Conservation (phyloP, 208 protist genomes). For the Crithidia thermophila region DNA sequence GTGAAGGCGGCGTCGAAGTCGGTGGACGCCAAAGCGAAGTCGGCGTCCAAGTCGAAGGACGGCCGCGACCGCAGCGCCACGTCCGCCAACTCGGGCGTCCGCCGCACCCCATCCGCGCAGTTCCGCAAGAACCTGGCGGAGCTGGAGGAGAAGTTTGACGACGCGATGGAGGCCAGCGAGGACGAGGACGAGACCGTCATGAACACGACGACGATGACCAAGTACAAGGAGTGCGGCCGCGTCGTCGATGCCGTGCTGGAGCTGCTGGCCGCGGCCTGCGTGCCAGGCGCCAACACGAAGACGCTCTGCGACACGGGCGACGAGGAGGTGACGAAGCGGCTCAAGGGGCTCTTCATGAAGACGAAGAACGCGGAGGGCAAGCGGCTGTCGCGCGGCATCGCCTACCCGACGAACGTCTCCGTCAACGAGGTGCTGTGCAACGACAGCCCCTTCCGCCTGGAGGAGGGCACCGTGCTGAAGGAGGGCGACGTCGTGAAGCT, state of each 20-base stretch:
- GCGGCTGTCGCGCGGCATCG: conserved; percentile 88
- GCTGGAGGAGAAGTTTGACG: conserved; percentile 58
- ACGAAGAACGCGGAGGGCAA: conserved; percentile 65
- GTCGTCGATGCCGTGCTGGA: conserved; percentile 94
- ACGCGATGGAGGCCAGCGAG: conserved; percentile 73
- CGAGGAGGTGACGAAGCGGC: conserved; percentile 41
- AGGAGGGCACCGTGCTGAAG: conserved; percentile 71
- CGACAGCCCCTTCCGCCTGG: conserved; percentile 91
- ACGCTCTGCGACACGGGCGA: conserved; percentile 78
- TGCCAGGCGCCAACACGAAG: conserved; percentile 79
- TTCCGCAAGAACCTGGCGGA: conserved; percentile 59
- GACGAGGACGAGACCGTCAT: conserved; percentile 75
- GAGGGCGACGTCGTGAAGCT: conserved; percentile 97
- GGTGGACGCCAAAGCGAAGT: conserved; percentile 4
- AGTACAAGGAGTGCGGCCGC: conserved; percentile 94
- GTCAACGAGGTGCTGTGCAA: conserved; percentile 98
- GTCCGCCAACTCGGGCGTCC: conserved; percentile 1
- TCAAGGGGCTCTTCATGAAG: conserved; percentile 72
- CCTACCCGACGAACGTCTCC: conserved; percentile 98
- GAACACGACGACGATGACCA: conserved; percentile 93
- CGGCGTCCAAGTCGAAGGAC: neutral
- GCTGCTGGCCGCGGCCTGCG: conserved; percentile 58
- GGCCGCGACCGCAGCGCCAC: conserved; percentile 13
- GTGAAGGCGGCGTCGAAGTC: conserved; percentile 1
- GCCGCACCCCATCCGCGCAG: conserved; percentile 31